phyloP scores from a whole-genome alignment of 805 yeast genomes.

The Wickerhamiella azymoides region DNA sequence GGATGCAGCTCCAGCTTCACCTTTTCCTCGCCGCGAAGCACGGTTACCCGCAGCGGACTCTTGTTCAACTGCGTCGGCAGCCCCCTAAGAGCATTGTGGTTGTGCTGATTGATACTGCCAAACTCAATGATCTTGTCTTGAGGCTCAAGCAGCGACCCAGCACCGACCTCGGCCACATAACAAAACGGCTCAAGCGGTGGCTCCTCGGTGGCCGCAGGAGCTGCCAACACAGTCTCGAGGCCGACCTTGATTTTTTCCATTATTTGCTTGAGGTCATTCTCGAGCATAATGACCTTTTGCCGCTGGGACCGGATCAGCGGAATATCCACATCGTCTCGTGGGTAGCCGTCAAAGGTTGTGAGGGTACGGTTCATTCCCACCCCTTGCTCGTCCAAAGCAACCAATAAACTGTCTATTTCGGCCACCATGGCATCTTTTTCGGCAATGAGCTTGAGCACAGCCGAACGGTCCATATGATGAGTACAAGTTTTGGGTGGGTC shows the following conservation, averaged over 20 bases:
- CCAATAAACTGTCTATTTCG: conserved; percentile 31
- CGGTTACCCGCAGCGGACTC: background rate
- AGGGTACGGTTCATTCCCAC: conserved; percentile 54
- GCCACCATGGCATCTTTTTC: conserved; percentile 27
- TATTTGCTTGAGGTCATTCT: conserved; percentile 52
- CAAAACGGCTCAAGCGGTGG: conserved; percentile 1
- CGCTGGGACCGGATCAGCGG: conserved; percentile 49
- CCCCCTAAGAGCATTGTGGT: conserved; percentile 35
- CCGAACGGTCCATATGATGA: conserved; percentile 3
- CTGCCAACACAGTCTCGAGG: conserved; percentile 30
- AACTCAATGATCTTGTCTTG: conserved; percentile 44
- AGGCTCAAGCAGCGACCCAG: conserved; percentile 50
- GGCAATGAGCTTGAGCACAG: conserved; percentile 13
- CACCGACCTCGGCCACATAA: conserved; percentile 35
- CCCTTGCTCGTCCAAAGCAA: conserved; percentile 31
- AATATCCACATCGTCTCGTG: conserved; percentile 72
- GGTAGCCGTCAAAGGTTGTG: conserved; percentile 66
- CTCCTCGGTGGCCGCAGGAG: background rate
- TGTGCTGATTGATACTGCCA: conserved; percentile 41
- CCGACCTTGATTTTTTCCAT: conserved; percentile 34
- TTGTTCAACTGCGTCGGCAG: conserved; percentile 6
- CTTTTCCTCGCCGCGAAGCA: background rate
- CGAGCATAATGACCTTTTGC: conserved; percentile 46
- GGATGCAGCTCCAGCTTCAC: background rate
- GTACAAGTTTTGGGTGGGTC: too few species aligned